Percentiles rank a stretch among this genome's conserved stretches.
These are phyloP conservation scores for Pseudisothecium myosuroides DNA, from an alignment of 225 moss, liverwort and hornwort species.

Conservation along the genomic window DNA sequence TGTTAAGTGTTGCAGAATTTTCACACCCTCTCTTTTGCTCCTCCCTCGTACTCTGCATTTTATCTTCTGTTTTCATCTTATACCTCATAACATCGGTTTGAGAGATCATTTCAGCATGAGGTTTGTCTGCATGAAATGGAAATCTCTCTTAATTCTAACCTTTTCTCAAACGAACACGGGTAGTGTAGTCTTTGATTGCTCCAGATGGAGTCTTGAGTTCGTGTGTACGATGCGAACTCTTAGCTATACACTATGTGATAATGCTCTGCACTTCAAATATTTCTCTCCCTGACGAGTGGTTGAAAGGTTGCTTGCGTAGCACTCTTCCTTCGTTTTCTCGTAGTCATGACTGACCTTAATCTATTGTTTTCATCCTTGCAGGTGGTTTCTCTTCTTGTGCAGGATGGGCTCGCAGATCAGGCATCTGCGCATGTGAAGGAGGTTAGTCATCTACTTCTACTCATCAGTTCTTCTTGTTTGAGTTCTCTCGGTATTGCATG, in stretches of 20 bases:
- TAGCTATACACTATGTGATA: background rate
- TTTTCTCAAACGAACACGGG: background rate
- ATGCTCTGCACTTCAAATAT: background rate
- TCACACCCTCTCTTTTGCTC: background rate
- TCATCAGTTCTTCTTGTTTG: background rate
- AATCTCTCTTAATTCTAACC: background rate
- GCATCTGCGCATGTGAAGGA: conserved; percentile 61
- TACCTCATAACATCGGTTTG: background rate
- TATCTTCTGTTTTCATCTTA: background rate
- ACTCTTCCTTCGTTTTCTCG: background rate
- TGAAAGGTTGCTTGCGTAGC: background rate
- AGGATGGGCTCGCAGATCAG: conserved; percentile 37
- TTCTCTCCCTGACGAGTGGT: background rate
- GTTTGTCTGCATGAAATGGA: background rate
- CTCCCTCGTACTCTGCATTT: background rate
- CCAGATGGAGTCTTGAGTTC: background rate
- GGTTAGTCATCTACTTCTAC: conserved; percentile 23
- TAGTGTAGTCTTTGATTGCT: background rate
- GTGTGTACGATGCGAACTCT: background rate
- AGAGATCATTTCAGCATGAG: background rate
- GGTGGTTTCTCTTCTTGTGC: conserved; percentile 61
- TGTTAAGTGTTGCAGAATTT: background rate
- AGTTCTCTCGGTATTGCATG: background rate
- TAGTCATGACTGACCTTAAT: background rate
- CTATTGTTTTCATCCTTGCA: conserved; percentile 14